These are phyloP conservation scores for Glonium stellatum DNA, from an alignment of 495 filamentous ascomycete species.

Conservation along the genomic window DNA sequence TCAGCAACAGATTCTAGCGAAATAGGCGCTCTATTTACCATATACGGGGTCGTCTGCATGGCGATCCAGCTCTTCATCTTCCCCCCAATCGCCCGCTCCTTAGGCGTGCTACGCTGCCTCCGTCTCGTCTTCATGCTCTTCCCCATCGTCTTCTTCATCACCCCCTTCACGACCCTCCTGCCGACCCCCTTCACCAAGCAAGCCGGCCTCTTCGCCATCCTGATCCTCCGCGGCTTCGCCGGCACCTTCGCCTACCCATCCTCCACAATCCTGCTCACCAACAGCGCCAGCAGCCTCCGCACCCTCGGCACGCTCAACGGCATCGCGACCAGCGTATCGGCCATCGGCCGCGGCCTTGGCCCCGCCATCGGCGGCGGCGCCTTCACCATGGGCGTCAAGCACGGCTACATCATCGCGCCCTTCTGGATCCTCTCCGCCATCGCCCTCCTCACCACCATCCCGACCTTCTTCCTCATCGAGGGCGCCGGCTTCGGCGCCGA, in stretches of 20 bases:
- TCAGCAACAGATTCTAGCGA: conserved; percentile 44
- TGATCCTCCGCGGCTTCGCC: conserved; percentile 61
- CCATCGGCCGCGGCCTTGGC: conserved; percentile 68
- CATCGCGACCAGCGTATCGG: conserved; percentile 70
- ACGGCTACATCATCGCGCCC: conserved; percentile 64
- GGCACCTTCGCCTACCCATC: conserved; percentile 81
- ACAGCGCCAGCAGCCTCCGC: conserved; percentile 65
- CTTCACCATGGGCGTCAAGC: conserved; percentile 58
- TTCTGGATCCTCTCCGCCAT: conserved; percentile 68
- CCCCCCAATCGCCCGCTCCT: conserved; percentile 58
- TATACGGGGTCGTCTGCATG: conserved; percentile 66
- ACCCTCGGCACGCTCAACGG: conserved; percentile 88
- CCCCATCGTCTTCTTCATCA: conserved; percentile 64
- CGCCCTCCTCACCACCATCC: conserved; percentile 54
- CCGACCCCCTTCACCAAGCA: conserved; percentile 37
- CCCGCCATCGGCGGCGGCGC: conserved; percentile 48
- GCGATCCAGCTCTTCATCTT: conserved; percentile 75
- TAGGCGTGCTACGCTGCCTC: conserved; percentile 64
- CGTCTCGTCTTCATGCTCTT: conserved; percentile 54
- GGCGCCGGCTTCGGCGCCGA: conserved; percentile 60
- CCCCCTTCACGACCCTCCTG: conserved; percentile 61
- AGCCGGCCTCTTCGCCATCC: conserved; percentile 45
- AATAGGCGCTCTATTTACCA: conserved; percentile 71
- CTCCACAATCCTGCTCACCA: conserved; percentile 83
- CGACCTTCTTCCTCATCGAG: conserved; percentile 66